These are phyloP conservation scores for Penicillium subrubescens DNA, from an alignment of 495 filamentous ascomycete species.

Conservation along the genomic window DNA sequence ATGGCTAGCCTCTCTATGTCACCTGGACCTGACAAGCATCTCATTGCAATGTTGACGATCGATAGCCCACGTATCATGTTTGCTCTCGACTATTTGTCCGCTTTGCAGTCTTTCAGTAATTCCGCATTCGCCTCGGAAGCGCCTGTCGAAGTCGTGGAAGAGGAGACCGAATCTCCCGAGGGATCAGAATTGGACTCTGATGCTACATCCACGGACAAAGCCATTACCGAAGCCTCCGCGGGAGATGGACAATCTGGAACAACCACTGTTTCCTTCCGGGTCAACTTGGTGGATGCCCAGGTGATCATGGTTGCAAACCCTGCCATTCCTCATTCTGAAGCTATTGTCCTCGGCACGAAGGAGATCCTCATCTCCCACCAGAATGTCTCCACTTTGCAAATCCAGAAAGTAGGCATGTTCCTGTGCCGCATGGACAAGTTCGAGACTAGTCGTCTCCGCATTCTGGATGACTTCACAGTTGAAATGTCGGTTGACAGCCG, in stretches of 20 bases:
- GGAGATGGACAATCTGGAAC: slow-evolving; percentile 42
- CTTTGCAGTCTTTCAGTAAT: slow-evolving; percentile 78
- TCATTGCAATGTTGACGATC: slow-evolving; percentile 91
- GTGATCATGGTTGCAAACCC: slow-evolving; percentile 96
- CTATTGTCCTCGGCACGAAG: slow-evolving; percentile 93
- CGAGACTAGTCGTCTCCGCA: slow-evolving; percentile 80
- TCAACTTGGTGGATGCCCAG: slow-evolving; percentile 94
- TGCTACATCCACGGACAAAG: slow-evolving; percentile 35
- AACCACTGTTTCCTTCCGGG: slow-evolving; percentile 83
- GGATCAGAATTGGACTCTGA: slow-evolving; percentile 64
- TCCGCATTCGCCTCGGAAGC: slow-evolving; percentile 65
- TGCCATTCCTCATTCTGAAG: slow-evolving; percentile 83
- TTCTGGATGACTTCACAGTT: slow-evolving; percentile 93
- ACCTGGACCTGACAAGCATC: slow-evolving; percentile 75
- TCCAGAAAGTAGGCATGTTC: slow-evolving; percentile 95
- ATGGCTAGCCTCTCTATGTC: slow-evolving; percentile 97
- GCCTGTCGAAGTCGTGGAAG: slow-evolving; percentile 42
- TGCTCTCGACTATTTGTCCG: slow-evolving; percentile 91
- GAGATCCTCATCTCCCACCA: slow-evolving; percentile 91
- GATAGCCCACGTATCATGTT: slow-evolving; percentile 95
- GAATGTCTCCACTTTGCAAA: slow-evolving; percentile 88
- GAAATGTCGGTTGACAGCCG: slow-evolving; percentile 85
- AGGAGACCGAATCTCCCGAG: slow-evolving; percentile 59
- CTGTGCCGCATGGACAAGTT: slow-evolving; percentile 97
- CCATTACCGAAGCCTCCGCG: slow-evolving; percentile 23